A percentile compares a stretch with the other conserved stretches of the same genome.
phyloP scores from a whole-genome alignment of 257 asterid species.

The Apocynum venetum region DNA sequence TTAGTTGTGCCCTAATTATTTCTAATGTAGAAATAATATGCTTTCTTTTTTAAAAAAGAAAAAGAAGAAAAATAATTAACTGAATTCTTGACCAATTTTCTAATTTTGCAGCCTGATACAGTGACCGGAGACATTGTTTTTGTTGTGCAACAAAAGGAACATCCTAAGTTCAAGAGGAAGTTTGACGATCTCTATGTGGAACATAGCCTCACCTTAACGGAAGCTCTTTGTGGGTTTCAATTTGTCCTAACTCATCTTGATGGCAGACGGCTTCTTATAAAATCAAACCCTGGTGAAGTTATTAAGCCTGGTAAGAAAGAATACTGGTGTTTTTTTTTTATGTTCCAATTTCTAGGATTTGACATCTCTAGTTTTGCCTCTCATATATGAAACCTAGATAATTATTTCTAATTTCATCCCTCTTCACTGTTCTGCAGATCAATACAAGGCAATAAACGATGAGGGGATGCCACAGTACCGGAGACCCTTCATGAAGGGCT shows the following conservation, averaged over 20 bases:
- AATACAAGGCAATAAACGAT: slow-evolving; percentile 36
- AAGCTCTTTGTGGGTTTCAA: slow-evolving; percentile 36
- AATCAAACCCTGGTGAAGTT: slow-evolving; percentile 36
- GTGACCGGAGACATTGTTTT: slow-evolving; percentile 26
- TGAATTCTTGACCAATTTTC: background rate
- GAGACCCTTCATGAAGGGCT: slow-evolving; percentile 36
- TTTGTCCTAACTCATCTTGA: slow-evolving; percentile 35
- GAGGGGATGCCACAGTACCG: slow-evolving; percentile 37
- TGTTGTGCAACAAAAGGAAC: slow-evolving; percentile 32
- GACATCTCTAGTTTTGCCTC: background rate
- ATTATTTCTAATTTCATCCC: background rate
- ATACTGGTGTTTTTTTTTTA: background rate
- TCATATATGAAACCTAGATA: background rate
- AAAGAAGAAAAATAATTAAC: background rate
- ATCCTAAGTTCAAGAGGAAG: slow-evolving; percentile 31
- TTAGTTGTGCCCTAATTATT: background rate
- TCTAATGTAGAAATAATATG: background rate
- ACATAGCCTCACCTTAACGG: slow-evolving; percentile 28
- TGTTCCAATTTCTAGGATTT: background rate
- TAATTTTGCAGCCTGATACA: slow-evolving; percentile 20
- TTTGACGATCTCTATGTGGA: slow-evolving; percentile 19
- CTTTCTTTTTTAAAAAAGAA: background rate
- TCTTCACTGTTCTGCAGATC: slow-evolving; percentile 24
- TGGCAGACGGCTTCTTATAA: slow-evolving; percentile 31
- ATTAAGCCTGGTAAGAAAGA: slow-evolving; percentile 28